Percentiles rank a stretch among this genome's conserved stretches.
Conservation (phyloP, 345 rosid genomes). For the Pistacia atlantica region DNA sequence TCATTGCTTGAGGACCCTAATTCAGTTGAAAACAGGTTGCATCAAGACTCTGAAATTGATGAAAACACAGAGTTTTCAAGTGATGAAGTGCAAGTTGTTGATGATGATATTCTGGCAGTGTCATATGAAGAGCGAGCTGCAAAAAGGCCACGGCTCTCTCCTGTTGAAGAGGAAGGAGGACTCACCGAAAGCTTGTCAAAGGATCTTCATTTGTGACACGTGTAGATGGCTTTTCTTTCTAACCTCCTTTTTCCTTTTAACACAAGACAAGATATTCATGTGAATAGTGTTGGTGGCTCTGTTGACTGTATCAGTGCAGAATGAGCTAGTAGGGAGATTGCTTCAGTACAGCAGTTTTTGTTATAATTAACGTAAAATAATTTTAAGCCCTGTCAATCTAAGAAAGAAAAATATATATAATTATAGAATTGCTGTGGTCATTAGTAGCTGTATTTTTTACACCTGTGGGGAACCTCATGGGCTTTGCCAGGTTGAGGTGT, state of each 20-base stretch:
- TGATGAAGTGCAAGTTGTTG: slow-evolving; percentile 7
- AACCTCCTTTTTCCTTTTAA: neutral
- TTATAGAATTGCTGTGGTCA: neutral
- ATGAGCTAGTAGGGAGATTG: slow-evolving; percentile 1
- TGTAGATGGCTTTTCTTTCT: neutral
- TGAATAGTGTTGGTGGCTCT: slow-evolving; percentile 26
- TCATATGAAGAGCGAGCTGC: slow-evolving; percentile 49
- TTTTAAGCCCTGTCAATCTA: neutral
- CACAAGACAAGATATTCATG: neutral
- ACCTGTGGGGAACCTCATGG: no score
- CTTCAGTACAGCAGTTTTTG: neutral
- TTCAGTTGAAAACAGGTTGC: slow-evolving; percentile 34
- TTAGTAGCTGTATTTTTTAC: no score
- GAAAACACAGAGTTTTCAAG: slow-evolving; percentile 20
- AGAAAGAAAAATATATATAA: no score
- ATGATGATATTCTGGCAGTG: slow-evolving; percentile 22
- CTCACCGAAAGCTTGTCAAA: slow-evolving; percentile 19
- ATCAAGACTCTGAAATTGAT: slow-evolving; percentile 24
- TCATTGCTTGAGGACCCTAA: slow-evolving; percentile 24
- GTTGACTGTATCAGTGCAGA: neutral
- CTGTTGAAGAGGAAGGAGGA: slow-evolving; percentile 35
- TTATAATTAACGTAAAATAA: neutral
- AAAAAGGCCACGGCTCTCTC: slow-evolving; percentile 55
- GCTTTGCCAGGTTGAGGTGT: no score
- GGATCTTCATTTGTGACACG: slow-evolving; percentile 33